Evolutionary conservation across 176 grass and related monocot species (phyloP).

Genomic region (Miscanthus lutarioriparius): DNA sequence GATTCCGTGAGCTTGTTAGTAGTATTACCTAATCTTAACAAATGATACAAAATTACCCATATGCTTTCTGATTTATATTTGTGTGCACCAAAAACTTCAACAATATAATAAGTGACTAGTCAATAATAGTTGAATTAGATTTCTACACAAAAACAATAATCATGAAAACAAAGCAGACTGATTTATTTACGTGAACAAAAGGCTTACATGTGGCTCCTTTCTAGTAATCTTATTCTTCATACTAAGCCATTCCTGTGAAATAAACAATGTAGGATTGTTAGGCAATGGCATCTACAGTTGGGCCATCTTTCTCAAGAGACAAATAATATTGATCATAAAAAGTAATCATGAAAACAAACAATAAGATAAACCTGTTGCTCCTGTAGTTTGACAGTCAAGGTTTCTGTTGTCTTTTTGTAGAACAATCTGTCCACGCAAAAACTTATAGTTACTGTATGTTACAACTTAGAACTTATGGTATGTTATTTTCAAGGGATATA

Average conservation of each 20-base stretch:
- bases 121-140: not conserved
- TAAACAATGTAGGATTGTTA: conserved; percentile 13
- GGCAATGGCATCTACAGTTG: not conserved
- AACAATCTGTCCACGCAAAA: conserved; percentile 51
- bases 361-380: conserved; percentile 59
- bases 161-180: not conserved
- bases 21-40: not conserved
- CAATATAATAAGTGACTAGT: not conserved
- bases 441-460: conserved; percentile 15
- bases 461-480: not conserved
- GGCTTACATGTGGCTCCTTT: conserved; percentile 45
- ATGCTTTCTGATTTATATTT: not conserved
- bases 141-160: not conserved
- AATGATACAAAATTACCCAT: not conserved
- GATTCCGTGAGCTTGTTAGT: not conserved
- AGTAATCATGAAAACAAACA: conserved; percentile 32
- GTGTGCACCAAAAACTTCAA: not conserved
- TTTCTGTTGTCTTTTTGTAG: conserved; percentile 55
- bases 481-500: not conserved
- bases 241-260: conserved; percentile 51
- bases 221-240: conserved; percentile 35
- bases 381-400: conserved; percentile 52
- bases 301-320: conserved; percentile 9
- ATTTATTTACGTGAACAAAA: conserved; percentile 20
- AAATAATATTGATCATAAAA: conserved; percentile 15